Evolutionary conservation across 768 basidiomycete species (phyloP), one percentile per base, ranked within the genome.

Genomic region (Leccinellum luteum): DNA sequence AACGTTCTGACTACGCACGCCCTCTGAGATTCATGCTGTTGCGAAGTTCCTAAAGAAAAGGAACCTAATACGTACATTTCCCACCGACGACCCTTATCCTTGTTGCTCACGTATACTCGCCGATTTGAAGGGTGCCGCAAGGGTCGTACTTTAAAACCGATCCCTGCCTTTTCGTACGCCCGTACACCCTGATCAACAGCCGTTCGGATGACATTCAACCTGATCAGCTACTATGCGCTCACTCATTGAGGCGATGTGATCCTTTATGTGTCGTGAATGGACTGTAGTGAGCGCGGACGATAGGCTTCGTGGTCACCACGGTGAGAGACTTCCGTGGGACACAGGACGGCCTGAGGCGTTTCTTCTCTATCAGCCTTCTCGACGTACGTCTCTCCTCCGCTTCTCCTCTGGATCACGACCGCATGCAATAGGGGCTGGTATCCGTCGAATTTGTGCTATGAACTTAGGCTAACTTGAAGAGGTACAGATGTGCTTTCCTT

Each of bases 221-320:
- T 38, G 17, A 17, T 38, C 35, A 38, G 17, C 35, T 38, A 38
- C 35, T n/a, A 31, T 38, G 35, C 17, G 14, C 17, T 5, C 35
- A 38, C 35, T 38, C 55, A 52, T 31, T 59, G 60, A 56, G 57
- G 47, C 28, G 14, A 48, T 6, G 9, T 48, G 7, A 17, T 28
- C 6, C 19, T 17, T 48, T 27, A 12, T 48, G 43, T 14, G 10
- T 48, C 17, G 4, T 12, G 21, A 28, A 48, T n/a, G 54, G 27
- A n/a, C n/a, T 10, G 19, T 31, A 4, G 19, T 53, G 41, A 60
- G 43, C n/a, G 4, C n/a, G 34, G 44, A 6, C 14, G 19, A 47
- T 35, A 60, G 54, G 58, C 31, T 47, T 44, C 27, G 54, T 55
- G 23, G 35, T 52, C 21, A 9, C 54, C 34, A 59, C 54, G 15